Evolutionary conservation across 345 rosid species (phyloP), one percentile per base, ranked within the genome.

Genomic region (Turritis glabra): DNA sequence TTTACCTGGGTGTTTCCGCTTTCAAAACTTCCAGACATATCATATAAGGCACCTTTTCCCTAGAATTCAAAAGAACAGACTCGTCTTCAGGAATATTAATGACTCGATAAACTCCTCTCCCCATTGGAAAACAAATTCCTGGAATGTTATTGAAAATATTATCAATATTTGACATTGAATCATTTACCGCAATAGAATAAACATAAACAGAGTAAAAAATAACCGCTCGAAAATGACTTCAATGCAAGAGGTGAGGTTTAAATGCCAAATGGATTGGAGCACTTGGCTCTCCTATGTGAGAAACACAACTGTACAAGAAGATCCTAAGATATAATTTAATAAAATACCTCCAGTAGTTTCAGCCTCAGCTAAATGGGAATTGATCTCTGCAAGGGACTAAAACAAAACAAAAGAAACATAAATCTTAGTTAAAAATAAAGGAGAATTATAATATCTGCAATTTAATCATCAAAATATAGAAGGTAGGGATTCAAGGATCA

Each of bases 41-140:
- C 85, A 95, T 59, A 69, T 89, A 95, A 58, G 99, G 99, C 47
- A 96, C 99, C 81, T 95, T 95, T 84, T 95, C 99, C 86, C 99
- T 90, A 70, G 99, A 95, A 77, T 95, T 95, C 84, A 95, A 80
- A 71, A 95, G 96, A 82, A 89, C 85, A 73, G 92, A 94, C 85
- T 95, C 99, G 64, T 89, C 98, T 87, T 90, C 97, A 59, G 98
- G 99, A 72, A 95, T 90, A 83, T 90, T 93, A 72, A 95, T 83
- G 74, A 92, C 97, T 38, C 96, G 93, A 75, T 88, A 88, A 85
- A 88, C 77, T 71, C 98, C 99, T 80, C 83, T 92, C 74, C 99
- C 99, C 98, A 95, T 81, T 48, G 98, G 98, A 83, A 92, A 92
- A 86, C 98, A 95, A 60, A 95, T 73, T 69, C 99, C 99, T 95